Evolutionary conservation across 2,329 filamentous ascomycete genomes (phyloP).

Genomic region (Fusarium hostae): DNA sequence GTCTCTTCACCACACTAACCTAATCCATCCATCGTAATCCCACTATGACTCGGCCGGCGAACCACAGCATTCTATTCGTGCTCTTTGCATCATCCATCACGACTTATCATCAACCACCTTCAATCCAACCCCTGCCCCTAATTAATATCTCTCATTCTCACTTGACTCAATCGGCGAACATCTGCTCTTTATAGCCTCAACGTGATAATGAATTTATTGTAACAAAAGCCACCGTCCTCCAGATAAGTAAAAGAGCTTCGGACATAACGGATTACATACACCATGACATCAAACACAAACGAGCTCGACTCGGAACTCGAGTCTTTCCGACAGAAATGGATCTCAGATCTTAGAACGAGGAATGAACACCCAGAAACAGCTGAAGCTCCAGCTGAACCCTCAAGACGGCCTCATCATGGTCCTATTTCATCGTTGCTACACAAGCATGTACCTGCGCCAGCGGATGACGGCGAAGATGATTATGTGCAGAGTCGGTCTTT

Average conservation of each 20-base stretch:
- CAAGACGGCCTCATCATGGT: constrained; percentile 26
- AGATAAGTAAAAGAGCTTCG: background rate
- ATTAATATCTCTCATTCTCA: background rate
- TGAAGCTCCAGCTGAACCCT: constrained; percentile 19
- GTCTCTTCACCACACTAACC: constrained; percentile 18
- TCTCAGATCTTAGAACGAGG: constrained; percentile 74
- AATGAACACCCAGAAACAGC: constrained; percentile 40
- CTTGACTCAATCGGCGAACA: constrained; percentile 34
- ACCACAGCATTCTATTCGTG: constrained; percentile 30
- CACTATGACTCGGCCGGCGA: constrained; percentile 36
- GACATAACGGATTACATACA: constrained; percentile 26
- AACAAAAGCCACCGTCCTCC: constrained; percentile 10
- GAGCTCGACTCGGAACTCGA: constrained; percentile 78
- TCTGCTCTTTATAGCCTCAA: background rate
- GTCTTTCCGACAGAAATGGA: constrained; percentile 87
- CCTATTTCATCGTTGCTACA: constrained; percentile 38
- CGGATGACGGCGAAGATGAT: constrained; percentile 52
- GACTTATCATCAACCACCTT: constrained; percentile 15
- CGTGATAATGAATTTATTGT: constrained; percentile 39
- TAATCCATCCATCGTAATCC: constrained; percentile 19
- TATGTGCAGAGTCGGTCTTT: constrained; percentile 50
- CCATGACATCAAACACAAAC: constrained; percentile 43
- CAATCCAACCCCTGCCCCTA: background rate
- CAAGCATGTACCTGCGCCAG: constrained; percentile 18
- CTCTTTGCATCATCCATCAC: constrained; percentile 41